Evolutionary conservation across 352 stramenopile genomes (phyloP).

Genomic region (Phytophthora quininea): DNA sequence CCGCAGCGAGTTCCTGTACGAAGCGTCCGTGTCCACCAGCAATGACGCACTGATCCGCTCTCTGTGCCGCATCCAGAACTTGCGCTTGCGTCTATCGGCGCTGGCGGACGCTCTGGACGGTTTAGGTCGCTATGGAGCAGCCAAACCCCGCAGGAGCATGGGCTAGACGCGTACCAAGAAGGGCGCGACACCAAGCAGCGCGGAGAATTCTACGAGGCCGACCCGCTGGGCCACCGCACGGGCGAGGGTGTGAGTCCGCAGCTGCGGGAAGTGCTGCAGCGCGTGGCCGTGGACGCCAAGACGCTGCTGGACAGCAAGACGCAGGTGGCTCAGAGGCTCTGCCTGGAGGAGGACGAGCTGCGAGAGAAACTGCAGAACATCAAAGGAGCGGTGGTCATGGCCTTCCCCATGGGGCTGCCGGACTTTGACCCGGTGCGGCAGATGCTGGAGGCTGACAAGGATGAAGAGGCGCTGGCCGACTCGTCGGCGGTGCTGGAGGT

Average conservation of each 20-base stretch:
- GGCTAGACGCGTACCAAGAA: slow-evolving; percentile 89
- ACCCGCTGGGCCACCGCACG: slow-evolving; percentile 87
- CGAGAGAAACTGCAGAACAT: slow-evolving; percentile 94
- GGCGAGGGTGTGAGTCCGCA: slow-evolving; percentile 89
- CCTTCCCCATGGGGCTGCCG: slow-evolving; percentile 95
- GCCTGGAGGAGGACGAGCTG: slow-evolving; percentile 64
- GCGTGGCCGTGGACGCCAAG: slow-evolving; percentile 81
- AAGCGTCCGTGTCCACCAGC: slow-evolving; percentile 71
- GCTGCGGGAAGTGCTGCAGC: slow-evolving; percentile 75
- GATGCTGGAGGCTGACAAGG: slow-evolving; percentile 78
- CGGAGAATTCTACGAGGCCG: slow-evolving; percentile 81
- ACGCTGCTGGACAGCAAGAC: slow-evolving; percentile 70
- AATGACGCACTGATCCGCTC: slow-evolving; percentile 89
- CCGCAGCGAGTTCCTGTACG: slow-evolving; percentile 92
- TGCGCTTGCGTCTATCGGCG: slow-evolving; percentile 67
- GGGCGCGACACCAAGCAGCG: slow-evolving; percentile 52
- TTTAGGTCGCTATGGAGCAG: slow-evolving; percentile 84
- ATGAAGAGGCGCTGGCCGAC: slow-evolving; percentile 64
- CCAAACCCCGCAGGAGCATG: slow-evolving; percentile 87
- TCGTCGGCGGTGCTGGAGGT: slow-evolving; percentile 80
- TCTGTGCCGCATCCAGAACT: slow-evolving; percentile 87
- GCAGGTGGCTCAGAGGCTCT: slow-evolving; percentile 71
- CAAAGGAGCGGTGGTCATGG: slow-evolving; percentile 90
- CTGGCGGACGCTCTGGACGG: slow-evolving; percentile 80
- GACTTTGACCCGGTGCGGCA: slow-evolving; percentile 88